Percentiles rank a stretch among this genome's conserved stretches.
phyloP scores from a whole-genome alignment of 176 grass and related monocot genomes.

The Juncus effusus region DNA sequence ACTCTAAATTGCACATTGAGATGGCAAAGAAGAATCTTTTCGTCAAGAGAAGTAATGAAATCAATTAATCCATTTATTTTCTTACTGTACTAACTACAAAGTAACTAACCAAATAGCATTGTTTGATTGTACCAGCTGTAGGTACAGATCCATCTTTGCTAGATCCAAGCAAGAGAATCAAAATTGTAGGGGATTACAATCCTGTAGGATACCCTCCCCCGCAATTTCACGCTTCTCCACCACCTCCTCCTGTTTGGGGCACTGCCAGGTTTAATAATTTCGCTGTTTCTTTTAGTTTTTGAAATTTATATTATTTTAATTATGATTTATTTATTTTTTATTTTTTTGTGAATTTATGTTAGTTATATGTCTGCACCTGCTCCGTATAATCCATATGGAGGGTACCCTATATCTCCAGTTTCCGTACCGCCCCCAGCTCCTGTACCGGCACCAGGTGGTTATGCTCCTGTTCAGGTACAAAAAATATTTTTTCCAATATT shows the following conservation, averaged over 20 bases:
- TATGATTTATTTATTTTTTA: conserved; percentile 14
- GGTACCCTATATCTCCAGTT: conserved; percentile 59
- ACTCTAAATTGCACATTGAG: conserved; percentile 73
- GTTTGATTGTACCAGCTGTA: conserved; percentile 48
- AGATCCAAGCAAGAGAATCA: conserved; percentile 88
- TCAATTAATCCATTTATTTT: too few relatives aligned
- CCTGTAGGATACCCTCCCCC: conserved; percentile 71
- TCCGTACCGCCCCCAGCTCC: conserved; percentile 67
- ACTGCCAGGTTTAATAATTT: conserved; percentile 42
- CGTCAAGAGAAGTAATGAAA: conserved; percentile 68
- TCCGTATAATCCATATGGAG: conserved; percentile 84
- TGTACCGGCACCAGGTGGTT: conserved; percentile 56
- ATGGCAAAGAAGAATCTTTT: conserved; percentile 99
- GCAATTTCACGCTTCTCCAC: conserved; percentile 72
- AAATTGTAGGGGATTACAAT: conserved; percentile 82
- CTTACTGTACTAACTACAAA: too few relatives aligned
- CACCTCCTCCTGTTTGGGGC: conserved; percentile 87
- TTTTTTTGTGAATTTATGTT: conserved; percentile 18
- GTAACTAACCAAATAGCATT: neutral
- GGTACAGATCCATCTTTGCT: conserved; percentile 63
- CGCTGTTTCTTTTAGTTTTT: conserved; percentile 7
- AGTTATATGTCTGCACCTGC: conserved; percentile 74
- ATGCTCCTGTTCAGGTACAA: conserved; percentile 92
- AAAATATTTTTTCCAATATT: conserved; percentile 12
- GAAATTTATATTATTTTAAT: neutral